A percentile compares a stretch with the other conserved stretches of the same genome.
phyloP scores from a whole-genome alignment of 192 early-diverging fungal genomes.

The Podila verticillata region DNA sequence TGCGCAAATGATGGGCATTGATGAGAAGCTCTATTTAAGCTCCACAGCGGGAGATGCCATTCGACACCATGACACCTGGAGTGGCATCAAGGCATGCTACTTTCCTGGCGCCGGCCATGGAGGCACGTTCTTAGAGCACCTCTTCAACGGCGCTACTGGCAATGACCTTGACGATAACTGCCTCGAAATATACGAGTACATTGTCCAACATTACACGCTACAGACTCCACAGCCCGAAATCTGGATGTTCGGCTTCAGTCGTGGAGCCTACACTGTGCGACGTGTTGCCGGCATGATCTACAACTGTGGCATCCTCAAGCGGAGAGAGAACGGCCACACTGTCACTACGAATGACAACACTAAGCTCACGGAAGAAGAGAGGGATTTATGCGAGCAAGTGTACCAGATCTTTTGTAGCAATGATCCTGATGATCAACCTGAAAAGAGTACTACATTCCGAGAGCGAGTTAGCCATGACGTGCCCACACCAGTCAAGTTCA shows the following conservation, averaged over 20 bases:
- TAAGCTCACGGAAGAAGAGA: not conserved
- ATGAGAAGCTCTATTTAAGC: not conserved
- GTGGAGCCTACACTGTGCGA: constrained; percentile 24
- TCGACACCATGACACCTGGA: too few species aligned
- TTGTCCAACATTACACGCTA: constrained; percentile 5
- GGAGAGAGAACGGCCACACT: not conserved
- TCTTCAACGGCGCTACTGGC: constrained; percentile 2
- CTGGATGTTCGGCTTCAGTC: constrained; percentile 50
- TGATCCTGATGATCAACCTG: not conserved
- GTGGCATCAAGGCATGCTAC: constrained; percentile 2
- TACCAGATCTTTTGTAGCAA: constrained; percentile 16
- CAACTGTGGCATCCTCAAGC: constrained; percentile 29
- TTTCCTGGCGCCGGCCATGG: constrained; percentile 8
- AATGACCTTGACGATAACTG: constrained; percentile 1
- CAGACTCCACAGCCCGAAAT: constrained; percentile 17
- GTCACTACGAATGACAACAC: not conserved
- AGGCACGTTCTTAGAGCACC: constrained; percentile 13
- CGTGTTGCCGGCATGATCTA: constrained; percentile 33
- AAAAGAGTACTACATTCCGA: not conserved
- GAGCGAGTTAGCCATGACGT: constrained; percentile 1
- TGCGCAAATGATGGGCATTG: constrained; percentile 10
- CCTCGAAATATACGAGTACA: constrained; percentile 13
- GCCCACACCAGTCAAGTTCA: constrained; percentile 27
- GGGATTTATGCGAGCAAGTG: constrained; percentile 1
- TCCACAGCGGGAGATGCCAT: not conserved